phyloP scores from a whole-genome alignment of 164 flowering plant genomes.

The Hamamelis virginiana region DNA sequence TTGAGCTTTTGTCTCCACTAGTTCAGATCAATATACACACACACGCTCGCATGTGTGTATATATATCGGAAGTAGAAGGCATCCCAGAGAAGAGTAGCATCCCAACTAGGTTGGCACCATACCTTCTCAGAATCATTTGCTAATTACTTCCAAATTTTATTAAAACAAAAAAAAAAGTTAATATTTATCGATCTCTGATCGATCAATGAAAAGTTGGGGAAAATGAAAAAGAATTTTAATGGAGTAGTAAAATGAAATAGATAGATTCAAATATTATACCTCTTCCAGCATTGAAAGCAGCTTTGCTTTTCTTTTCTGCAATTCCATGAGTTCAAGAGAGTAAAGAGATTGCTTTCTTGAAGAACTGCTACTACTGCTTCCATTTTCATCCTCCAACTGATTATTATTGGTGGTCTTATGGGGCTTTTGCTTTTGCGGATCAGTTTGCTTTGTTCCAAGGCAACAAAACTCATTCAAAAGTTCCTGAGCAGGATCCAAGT shows the following conservation, averaged over 20 bases:
- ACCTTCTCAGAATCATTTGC: too few relatives aligned
- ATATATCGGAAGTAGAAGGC: too few relatives aligned
- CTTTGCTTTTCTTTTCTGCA: slow-evolving; percentile 81
- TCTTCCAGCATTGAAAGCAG: slow-evolving; percentile 86
- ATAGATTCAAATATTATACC: slow-evolving; percentile 35
- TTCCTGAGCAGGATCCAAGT: slow-evolving; percentile 71
- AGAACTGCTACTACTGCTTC: slow-evolving; percentile 21
- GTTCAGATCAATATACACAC: slow-evolving; percentile 1
- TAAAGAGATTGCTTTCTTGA: slow-evolving; percentile 37
- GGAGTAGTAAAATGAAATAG: background rate
- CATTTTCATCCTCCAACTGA: slow-evolving; percentile 35
- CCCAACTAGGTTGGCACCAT: too few relatives aligned
- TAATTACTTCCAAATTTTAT: too few relatives aligned
- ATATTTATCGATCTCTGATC: background rate
- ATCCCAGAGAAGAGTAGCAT: too few relatives aligned
- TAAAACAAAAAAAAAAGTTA: too few relatives aligned
- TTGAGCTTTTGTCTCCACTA: slow-evolving; percentile 1
- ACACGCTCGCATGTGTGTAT: too few relatives aligned
- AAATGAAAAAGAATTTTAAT: slow-evolving; percentile 4
- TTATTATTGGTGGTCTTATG: slow-evolving; percentile 28
- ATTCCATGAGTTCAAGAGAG: slow-evolving; percentile 64
- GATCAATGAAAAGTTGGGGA: background rate
- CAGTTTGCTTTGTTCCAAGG: slow-evolving; percentile 45
- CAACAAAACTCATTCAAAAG: slow-evolving; percentile 85
- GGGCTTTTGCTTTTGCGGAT: slow-evolving; percentile 27